Conservation (phyloP, 305 asterid genomes). For the Fraxinus ornus region DNA sequence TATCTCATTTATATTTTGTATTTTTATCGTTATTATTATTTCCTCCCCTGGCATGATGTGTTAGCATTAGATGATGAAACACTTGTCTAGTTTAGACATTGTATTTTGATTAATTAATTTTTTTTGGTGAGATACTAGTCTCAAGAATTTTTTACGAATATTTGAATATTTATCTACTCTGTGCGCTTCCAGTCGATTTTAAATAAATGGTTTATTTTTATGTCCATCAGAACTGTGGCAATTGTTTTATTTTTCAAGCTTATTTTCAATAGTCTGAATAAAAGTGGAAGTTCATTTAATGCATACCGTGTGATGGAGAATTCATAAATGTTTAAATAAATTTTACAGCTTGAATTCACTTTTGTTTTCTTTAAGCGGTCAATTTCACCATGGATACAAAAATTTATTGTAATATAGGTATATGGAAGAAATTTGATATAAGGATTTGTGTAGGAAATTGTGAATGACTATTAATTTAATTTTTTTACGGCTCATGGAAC, state of each 20-base stretch:
- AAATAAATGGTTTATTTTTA: background rate
- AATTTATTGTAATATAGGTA: background rate
- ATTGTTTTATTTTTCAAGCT: conserved; percentile 1
- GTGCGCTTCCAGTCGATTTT: background rate
- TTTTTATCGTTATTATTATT: background rate
- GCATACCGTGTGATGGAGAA: background rate
- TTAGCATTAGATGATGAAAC: background rate
- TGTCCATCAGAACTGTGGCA: background rate
- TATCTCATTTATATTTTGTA: background rate
- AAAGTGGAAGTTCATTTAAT: conserved; percentile 10
- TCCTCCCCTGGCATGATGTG: background rate
- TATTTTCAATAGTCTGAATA: background rate
- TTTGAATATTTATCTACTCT: background rate
- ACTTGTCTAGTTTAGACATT: background rate
- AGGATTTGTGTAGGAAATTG: background rate
- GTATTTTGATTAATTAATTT: background rate
- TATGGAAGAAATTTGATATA: background rate
- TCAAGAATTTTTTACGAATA: background rate
- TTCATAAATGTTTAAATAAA: background rate
- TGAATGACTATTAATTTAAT: background rate
- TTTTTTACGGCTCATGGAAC: background rate
- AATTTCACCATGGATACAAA: background rate
- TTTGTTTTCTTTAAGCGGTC: background rate
- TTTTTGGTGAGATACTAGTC: background rate
- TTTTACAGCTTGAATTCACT: conserved; percentile 9